Evolutionary conservation across 2,329 filamentous ascomycete species (phyloP), one percentile per base, ranked within the genome.

Genomic region (Triangularia verruculosa): DNA sequence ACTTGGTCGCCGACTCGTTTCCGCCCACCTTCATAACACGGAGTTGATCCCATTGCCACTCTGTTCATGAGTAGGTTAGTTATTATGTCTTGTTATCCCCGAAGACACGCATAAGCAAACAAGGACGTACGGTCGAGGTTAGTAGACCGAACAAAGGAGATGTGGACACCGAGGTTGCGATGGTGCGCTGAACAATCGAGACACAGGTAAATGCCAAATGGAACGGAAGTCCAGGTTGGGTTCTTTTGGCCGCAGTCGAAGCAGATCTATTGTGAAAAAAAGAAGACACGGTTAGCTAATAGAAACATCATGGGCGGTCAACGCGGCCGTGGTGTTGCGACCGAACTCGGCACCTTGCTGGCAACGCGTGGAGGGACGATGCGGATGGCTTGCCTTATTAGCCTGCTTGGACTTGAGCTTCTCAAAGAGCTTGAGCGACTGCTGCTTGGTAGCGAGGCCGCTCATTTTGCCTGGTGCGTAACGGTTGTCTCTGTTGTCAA

Each of bases 11-110:
- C 64, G 93, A 97, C 79, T 98, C 94, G 74, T 99, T 99, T 63
- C 95, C 95, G 69, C 95, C 95, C 15, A 98, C 93, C 80, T 99
- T 99, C 94, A 99, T 98, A 63, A 94, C 79, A 59, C 95, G 91
- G 65, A 99, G 85, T 77, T 99, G 95, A 70, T 97, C 93, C 95
- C 95, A 99, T 90, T 97, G 93, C 95, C 95, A 99, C 82, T 92
- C 89, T 91, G 68, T 76, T 61, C 64, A 66, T 52, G 9, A 57
- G 32, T 3, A 20, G 30, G 57, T 30, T 27, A 22, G 27, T 32
- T 51, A 53, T 43, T n/a, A 13, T 28, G 34, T 11, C n/a, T 13
- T 17, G 32, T 30, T 32, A 30, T 54, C 1, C 34, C 56, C 61
- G 63, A 22, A 8, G 17, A 11, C 3, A 27, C 9, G 20, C 7